Base-by-base conservation (phyloP, 257 asterid genomes). In the Sherardia arvensis region DNA sequence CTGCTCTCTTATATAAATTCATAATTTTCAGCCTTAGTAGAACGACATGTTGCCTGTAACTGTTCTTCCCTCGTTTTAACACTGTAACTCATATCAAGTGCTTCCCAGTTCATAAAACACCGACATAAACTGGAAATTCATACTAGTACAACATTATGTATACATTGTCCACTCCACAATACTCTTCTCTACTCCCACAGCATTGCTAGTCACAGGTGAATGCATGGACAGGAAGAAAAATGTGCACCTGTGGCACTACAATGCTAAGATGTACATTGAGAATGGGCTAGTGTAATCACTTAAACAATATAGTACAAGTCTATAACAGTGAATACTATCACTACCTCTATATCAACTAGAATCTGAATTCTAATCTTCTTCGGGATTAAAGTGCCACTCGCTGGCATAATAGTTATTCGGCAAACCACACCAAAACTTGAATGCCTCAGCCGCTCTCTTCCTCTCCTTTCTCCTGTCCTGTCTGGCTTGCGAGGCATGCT, bases 371-470 rank as follows among this genome's bases (percentile, higher is more conserved):
- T 75, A 70, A 59, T 71, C 83, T 61, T 83, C 78, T 14, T 65
- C 88, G 27, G 92, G 70, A 23, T 84, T 85, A 59, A 88, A 79
- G 71, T 76, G 79, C 96, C 99, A 93, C 67, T 93, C 96, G 65
- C 94, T 87, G 62, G 84, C 94, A 29, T 93, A 90, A 71, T 87
- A 90, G 11, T 85, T 69, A 65, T 93, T 93, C 53, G 99, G 99
- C 85, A 93, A 71, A 71, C 99, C 99, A 78, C 90, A 71, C 99
- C 99, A 93, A 68, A 89, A 93, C 83, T 93, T 93, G 78, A 93
- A 93, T 33, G 99, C 99, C 83, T 93, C 97, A 0, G 99, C 95
- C 5, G 99, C 97, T 77, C 90, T 79, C 79, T 89, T 89, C 79
- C 90, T 87, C 26, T 89, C 99, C 71, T 58, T 79, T 66, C 99